Evolutionary conservation across 2,329 filamentous ascomycete species (phyloP), one percentile per base, ranked within the genome.

Genomic region (Acephala macrosclerotiorum): DNA sequence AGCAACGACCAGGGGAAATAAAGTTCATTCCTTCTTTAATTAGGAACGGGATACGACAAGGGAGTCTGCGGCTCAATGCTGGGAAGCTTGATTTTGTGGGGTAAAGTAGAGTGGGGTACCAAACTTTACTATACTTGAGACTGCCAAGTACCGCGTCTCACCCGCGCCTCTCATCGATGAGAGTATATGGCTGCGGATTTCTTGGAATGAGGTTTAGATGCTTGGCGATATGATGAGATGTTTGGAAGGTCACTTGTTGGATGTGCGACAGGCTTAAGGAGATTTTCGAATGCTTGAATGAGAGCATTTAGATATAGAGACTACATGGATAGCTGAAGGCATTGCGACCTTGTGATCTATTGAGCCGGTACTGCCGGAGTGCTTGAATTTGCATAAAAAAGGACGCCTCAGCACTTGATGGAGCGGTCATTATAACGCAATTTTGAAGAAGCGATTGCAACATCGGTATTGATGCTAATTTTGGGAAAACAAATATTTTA

Each of bases 61-160:
- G 38, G n/a, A 53, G 26, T 53, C 12, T 53, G 49, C 49, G 25
- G 49, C 49, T 53, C 49, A 53, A 49, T 49, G 20, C 45, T 49
- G 3, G 40, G 45, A 49, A 49, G 45, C 45, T 49, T 49, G 45
- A 22, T 49, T 49, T 49, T 53, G 49, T 33, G 49, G 49, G 49
- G 49, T 53, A 49, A 22, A 49, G 18, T 4, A 14, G 12, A 42
- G 18, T n/a, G 12, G 14, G 3, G 4, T 33, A 33, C 38, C 38
- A 26, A 14, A 12, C 49, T 29, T 53, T 29, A 53, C 49, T 25
- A 29, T 26, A 14, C 7, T 53, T 53, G n/a, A 26, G 22, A 49
- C 45, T 25, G 20, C 20, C 20, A 25, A 49, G 45, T 49, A 49
- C n/a, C 7, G 14, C 5, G 11, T 49, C 20, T 49, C 45, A n/a